These are phyloP conservation scores for Ogataea wickerhamii DNA, from an alignment of 805 yeast genomes.

Conservation along the genomic window DNA sequence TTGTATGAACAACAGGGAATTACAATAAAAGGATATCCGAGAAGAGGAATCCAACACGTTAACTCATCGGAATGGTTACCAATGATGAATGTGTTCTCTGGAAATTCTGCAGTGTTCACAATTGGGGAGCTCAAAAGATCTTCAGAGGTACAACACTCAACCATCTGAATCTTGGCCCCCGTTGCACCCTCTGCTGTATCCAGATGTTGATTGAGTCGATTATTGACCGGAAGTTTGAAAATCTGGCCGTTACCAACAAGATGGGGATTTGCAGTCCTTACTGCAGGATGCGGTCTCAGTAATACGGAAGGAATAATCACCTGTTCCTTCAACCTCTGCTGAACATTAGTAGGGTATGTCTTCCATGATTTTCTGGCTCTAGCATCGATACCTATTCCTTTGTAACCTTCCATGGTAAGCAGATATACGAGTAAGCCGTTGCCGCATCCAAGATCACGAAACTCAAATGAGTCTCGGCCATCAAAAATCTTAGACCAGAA, in stretches of 20 bases:
- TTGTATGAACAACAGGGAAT: slow-evolving; percentile 95
- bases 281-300: slow-evolving; percentile 66
- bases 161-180: slow-evolving; percentile 37
- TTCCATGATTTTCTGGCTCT: slow-evolving; percentile 86
- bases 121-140: slow-evolving; percentile 48
- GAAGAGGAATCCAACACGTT: slow-evolving; percentile 90
- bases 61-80: slow-evolving; percentile 96
- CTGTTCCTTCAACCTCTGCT: slow-evolving; percentile 60
- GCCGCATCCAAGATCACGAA: slow-evolving; percentile 93
- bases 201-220: slow-evolving; percentile 21
- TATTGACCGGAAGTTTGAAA: slow-evolving; percentile 47
- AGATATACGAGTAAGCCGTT: slow-evolving; percentile 83
- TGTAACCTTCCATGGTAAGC: slow-evolving; percentile 71
- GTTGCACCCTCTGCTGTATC: slow-evolving; percentile 6
- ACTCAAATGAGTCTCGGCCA: slow-evolving; percentile 49
- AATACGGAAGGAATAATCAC: slow-evolving; percentile 77
- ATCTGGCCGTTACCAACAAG: slow-evolving; percentile 58
- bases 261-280: slow-evolving; percentile 49
- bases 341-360: slow-evolving; percentile 64
- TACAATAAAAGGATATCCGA: slow-evolving; percentile 84
- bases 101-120: slow-evolving; percentile 63
- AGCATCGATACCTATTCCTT: slow-evolving; percentile 86
- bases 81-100: slow-evolving; percentile 71
- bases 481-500: slow-evolving; percentile 60
- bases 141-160: slow-evolving; percentile 54